phyloP scores from a whole-genome alignment of 768 basidiomycete species.

The Cystoderma amianthinum region DNA sequence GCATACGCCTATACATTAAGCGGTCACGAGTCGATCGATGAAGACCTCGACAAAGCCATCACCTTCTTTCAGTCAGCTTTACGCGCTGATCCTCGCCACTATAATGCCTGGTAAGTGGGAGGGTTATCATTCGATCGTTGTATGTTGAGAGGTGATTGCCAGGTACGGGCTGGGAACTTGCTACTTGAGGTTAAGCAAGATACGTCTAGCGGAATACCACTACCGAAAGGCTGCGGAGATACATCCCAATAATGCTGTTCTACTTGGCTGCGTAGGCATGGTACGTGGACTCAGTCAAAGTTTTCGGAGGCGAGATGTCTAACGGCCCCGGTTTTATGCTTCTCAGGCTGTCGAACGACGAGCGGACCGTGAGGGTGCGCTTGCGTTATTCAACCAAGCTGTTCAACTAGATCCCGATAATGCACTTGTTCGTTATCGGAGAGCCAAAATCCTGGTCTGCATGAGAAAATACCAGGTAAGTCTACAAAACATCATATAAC shows the following conservation, averaged over 20 bases:
- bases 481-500: conserved; percentile 10
- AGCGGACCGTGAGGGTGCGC: conserved; percentile 69
- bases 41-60: conserved; percentile 89
- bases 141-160: conserved; percentile 16
- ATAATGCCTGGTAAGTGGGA: conserved; percentile 88
- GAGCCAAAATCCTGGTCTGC: conserved; percentile 85
- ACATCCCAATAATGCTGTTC: conserved; percentile 92
- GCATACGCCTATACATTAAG: conserved; percentile 96
- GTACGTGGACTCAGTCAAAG: conserved; percentile 43
- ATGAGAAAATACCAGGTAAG: conserved; percentile 80
- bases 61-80: conserved; percentile 90
- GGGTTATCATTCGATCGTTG: conserved; percentile 6
- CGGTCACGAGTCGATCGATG: conserved; percentile 95
- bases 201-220: conserved; percentile 92
- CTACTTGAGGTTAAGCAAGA: conserved; percentile 91
- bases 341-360: conserved; percentile 83
- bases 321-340: conserved; percentile 19
- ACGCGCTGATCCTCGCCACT: conserved; percentile 87
- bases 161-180: conserved; percentile 99
- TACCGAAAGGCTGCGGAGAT: conserved; percentile 89
- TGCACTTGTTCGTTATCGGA: conserved; percentile 88
- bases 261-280: conserved; percentile 93
- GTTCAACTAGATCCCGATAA: conserved; percentile 78
- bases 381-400: conserved; percentile 77
- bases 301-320: conserved; percentile 15